Evolutionary conservation across 208 protist species (phyloP).

Genomic region (Leishmania lainsoni): DNA sequence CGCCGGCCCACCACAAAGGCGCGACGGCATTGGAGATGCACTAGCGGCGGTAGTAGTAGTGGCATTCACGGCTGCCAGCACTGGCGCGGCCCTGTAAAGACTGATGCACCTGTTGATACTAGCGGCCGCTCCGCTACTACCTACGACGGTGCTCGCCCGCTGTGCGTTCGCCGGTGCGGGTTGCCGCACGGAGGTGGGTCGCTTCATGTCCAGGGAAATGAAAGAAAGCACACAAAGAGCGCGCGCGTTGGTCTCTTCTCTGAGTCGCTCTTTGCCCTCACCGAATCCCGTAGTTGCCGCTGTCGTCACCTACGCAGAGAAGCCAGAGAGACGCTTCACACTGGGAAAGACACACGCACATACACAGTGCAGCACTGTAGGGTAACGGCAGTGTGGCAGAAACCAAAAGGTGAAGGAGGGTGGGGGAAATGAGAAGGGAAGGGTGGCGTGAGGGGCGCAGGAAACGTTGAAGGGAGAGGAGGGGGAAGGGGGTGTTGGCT

Average conservation of each 20-base stretch:
- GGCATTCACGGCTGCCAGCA: neutral
- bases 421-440: neutral
- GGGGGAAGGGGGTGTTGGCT: neutral
- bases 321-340: neutral
- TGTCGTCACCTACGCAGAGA: neutral
- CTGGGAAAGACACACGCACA: too few relatives aligned
- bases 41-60: neutral
- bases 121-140: neutral
- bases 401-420: neutral
- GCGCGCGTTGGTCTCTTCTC: too few relatives aligned
- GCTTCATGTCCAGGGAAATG: neutral
- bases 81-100: neutral
- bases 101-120: neutral
- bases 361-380: neutral
- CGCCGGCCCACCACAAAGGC: neutral
- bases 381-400: neutral
- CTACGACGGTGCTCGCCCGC: neutral
- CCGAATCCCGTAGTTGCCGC: neutral
- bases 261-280: neutral
- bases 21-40: constrained; percentile 2
- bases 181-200: neutral
- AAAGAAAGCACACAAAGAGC: neutral
- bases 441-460: neutral
- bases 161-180: constrained; percentile 1
- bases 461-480: neutral